phyloP scores from a whole-genome alignment of 2,329 filamentous ascomycete genomes.

The Ustilaginoidea virens region DNA sequence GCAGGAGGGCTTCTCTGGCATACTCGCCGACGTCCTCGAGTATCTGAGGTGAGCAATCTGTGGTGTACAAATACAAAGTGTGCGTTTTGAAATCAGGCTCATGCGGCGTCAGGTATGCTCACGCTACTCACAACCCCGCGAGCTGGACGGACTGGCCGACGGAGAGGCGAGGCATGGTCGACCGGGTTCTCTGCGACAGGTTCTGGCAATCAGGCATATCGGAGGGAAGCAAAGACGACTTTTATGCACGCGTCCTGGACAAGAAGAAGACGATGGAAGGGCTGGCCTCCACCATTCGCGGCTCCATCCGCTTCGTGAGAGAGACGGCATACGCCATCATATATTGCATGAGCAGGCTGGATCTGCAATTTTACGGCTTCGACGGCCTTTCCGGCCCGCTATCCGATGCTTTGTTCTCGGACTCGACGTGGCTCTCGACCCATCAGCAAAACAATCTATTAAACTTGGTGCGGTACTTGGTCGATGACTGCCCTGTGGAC shows the following conservation, averaged over 20 bases:
- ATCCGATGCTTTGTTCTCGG: slow-evolving; percentile 68
- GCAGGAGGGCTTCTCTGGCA: slow-evolving; percentile 64
- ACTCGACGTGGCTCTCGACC: slow-evolving; percentile 69
- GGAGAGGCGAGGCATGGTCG: slow-evolving; percentile 64
- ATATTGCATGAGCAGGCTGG: slow-evolving; percentile 80
- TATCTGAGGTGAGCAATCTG: slow-evolving; percentile 50
- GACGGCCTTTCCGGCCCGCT: slow-evolving; percentile 68
- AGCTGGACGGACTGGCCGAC: slow-evolving; percentile 68
- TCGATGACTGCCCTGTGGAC: slow-evolving; percentile 79
- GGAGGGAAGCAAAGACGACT: slow-evolving; percentile 87
- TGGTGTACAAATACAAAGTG: neutral
- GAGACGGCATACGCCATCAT: slow-evolving; percentile 92
- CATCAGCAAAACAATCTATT: slow-evolving; percentile 92
- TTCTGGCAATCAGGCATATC: slow-evolving; percentile 99
- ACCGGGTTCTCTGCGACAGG: slow-evolving; percentile 74
- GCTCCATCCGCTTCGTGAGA: slow-evolving; percentile 73
- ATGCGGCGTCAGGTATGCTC: slow-evolving; percentile 48
- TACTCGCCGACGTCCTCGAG: slow-evolving; percentile 75
- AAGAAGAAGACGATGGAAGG: slow-evolving; percentile 86
- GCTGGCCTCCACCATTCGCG: slow-evolving; percentile 82
- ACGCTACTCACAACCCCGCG: slow-evolving; percentile 74
- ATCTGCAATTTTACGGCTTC: slow-evolving; percentile 83
- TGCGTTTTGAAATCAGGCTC: neutral
- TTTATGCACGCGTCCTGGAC: slow-evolving; percentile 79
- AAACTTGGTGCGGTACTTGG: slow-evolving; percentile 73